Evolutionary conservation across 306 rosid genomes (phyloP).

Genomic region (Prunus armeniaca): DNA sequence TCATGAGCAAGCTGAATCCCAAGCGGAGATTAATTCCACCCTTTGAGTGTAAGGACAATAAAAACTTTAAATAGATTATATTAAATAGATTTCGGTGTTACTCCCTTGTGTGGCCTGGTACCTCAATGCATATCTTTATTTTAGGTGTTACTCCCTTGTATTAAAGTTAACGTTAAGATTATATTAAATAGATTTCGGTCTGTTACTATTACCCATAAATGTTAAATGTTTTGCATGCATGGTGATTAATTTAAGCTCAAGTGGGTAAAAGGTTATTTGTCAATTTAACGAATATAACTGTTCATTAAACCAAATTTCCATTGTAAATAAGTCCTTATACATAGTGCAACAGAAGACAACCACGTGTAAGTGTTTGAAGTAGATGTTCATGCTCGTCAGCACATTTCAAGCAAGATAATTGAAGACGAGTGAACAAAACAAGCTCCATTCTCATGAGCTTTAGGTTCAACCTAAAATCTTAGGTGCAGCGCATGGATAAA

Average conservation of each 20-base stretch:
- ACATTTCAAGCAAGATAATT: background rate
- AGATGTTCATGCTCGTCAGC: background rate
- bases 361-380: too few species aligned
- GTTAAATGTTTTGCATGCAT: background rate
- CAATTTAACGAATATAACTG: too few species aligned
- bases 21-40: accelerated
- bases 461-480: background rate
- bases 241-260: too few species aligned
- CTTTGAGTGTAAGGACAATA: too few species aligned
- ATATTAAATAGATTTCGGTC: background rate
- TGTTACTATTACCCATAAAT: background rate
- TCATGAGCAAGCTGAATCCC: accelerated
- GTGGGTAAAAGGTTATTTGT: too few species aligned
- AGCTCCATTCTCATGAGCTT: background rate
- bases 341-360: too few species aligned
- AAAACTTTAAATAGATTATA: too few species aligned
- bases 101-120: background rate
- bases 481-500: background rate
- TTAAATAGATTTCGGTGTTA: background rate
- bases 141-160: background rate
- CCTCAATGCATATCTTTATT: background rate
- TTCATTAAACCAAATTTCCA: too few species aligned
- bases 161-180: background rate
- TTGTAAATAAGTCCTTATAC: too few species aligned
- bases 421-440: background rate